Evolutionary conservation across 768 basidiomycete species (phyloP), one percentile per base, ranked within the genome.

Genomic region (Suillus placidus): DNA sequence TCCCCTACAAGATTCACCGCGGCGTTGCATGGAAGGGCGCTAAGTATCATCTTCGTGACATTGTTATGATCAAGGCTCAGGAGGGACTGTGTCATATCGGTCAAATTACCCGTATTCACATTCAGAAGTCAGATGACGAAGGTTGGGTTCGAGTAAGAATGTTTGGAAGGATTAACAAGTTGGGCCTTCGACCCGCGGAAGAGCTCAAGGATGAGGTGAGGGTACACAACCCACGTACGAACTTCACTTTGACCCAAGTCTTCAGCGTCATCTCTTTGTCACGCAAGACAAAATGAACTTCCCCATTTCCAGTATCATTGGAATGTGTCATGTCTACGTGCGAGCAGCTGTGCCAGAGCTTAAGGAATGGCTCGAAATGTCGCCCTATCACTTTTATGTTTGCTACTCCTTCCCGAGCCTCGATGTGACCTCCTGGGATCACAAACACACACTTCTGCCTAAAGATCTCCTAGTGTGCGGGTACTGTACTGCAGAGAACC

Each of bases 1-100:
- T 70, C n/a, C 72, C 76, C 14, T 66, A 69, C 1, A 72, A 67
- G 35, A 69, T 83, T n/a, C 64, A 69, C 0, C 75, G 74, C 23
- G 89, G 86, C 0, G 65, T 91, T 32, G 73, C 79, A 0, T 86
- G 80, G 70, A 76, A 74, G 12, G 85, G 84, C 0, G 68, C 77
- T 2, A 75, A 75, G 0, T 93, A 88, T 67, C 92, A 94, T 62
- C 58, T 79, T 0, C 75, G 86, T 51, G 92, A 93, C 43, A 91
- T 85, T 66, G 84, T 86, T 6, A 77, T 88, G 6, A 83, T 88
- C 71, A 80, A 73, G 51, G 69, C 82, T 0, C 73, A 79, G 0
- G 67, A 78, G 1, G 88, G 88, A 0, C 84, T 86, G 1, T 88
- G 85, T 4, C 70, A 82, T 34, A 83, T 92, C 56, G 91, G 85